These are phyloP conservation scores for Trametes sanguinea DNA, from an alignment of 768 basidiomycete species.

Conservation along the genomic window DNA sequence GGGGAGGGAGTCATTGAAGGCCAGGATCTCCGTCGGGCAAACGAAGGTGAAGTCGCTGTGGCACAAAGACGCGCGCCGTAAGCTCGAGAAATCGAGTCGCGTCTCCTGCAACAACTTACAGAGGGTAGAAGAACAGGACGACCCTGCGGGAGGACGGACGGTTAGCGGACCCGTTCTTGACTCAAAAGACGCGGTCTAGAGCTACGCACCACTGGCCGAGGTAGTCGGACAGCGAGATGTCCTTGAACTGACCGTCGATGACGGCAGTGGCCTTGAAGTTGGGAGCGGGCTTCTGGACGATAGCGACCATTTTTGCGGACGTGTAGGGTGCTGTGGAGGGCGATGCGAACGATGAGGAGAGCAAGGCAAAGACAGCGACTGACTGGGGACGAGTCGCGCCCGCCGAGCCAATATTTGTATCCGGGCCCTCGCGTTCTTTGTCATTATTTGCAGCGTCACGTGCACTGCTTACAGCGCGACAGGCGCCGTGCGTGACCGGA, in stretches of 20 bases:
- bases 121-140: constrained; percentile 92
- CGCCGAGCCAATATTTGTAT: constrained; percentile 18
- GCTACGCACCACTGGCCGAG: constrained; percentile 75
- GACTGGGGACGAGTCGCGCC: constrained; percentile 1
- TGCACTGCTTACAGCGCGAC: constrained; percentile 19
- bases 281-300: constrained; percentile 82
- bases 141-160: constrained; percentile 54
- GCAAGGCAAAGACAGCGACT: background rate
- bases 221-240: constrained; percentile 72
- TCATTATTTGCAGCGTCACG: constrained; percentile 25
- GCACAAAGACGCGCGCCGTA: background rate
- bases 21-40: constrained; percentile 95
- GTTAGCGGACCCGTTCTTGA: background rate
- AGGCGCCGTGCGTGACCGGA: constrained; percentile 10
- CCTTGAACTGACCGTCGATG: constrained; percentile 73
- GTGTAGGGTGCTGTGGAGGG: background rate
- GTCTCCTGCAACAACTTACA: constrained; percentile 50
- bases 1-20: constrained; percentile 86
- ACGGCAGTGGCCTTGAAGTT: constrained; percentile 76
- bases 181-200: constrained; percentile 7
- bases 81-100: constrained; percentile 1
- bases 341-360: background rate
- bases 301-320: constrained; percentile 28
- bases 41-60: constrained; percentile 84
- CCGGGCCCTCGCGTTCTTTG: constrained; percentile 31